Conservation (phyloP, 805 yeast species). For the Torulaspora quercuum region DNA sequence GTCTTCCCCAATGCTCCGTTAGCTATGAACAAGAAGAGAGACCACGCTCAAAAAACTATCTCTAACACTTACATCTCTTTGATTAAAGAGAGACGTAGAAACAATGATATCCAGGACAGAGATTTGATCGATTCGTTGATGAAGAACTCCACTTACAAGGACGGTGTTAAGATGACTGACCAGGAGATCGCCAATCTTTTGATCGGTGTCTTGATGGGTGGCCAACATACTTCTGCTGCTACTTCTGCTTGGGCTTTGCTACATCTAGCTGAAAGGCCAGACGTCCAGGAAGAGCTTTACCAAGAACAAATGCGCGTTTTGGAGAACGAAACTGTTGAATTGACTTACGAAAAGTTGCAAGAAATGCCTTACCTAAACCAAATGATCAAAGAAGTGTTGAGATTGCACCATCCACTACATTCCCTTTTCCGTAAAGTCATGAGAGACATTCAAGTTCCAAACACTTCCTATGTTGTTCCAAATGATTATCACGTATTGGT, state of each 20-base stretch:
- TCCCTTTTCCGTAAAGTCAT: slow-evolving; percentile 90
- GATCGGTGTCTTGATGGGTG: slow-evolving; percentile 98
- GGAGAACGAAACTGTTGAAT: slow-evolving; percentile 51
- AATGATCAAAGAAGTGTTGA: slow-evolving; percentile 85
- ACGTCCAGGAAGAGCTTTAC: slow-evolving; percentile 75
- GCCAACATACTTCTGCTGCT: slow-evolving; percentile 96
- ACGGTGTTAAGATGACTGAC: slow-evolving; percentile 92
- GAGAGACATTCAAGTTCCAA: slow-evolving; percentile 74
- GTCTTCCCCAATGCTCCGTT: slow-evolving; percentile 93
- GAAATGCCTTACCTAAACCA: slow-evolving; percentile 79
- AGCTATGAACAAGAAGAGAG: slow-evolving; percentile 80
- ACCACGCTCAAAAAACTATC: slow-evolving; percentile 79
- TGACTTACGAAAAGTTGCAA: slow-evolving; percentile 79
- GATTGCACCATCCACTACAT: slow-evolving; percentile 95
- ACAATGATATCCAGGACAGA: slow-evolving; percentile 75
- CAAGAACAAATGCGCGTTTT: slow-evolving; percentile 68
- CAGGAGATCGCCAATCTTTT: slow-evolving; percentile 88
- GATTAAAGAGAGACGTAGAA: slow-evolving; percentile 66
- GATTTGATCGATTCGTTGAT: slow-evolving; percentile 87
- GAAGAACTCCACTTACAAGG: slow-evolving; percentile 81
- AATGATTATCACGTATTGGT: slow-evolving; percentile 85
- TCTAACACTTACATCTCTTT: slow-evolving; percentile 76
- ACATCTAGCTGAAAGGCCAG: slow-evolving; percentile 85
- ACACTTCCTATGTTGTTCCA: slow-evolving; percentile 78
- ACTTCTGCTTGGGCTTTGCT: slow-evolving; percentile 93